Evolutionary conservation across 1,139 yeast genomes (phyloP), one percentile per base, ranked within the genome.

Genomic region (Nakaseomyces glabratus): DNA sequence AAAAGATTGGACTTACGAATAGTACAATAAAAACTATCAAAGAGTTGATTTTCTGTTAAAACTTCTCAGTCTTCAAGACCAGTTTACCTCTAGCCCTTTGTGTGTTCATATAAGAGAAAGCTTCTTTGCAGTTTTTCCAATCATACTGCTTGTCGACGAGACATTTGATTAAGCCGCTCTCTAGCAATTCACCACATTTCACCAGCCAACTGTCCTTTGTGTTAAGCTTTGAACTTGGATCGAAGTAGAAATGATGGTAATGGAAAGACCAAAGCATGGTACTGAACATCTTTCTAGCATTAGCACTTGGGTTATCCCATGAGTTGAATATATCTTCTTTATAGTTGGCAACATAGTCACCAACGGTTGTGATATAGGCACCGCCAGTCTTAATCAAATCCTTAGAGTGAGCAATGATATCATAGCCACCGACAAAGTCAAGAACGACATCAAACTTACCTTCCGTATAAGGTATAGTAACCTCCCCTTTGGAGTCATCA

Each of bases 21-120:
- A n/a, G n/a, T n/a, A n/a, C n/a, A n/a, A n/a, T n/a, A n/a, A n/a
- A n/a, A n/a, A n/a, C n/a, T n/a, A n/a, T n/a, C n/a, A n/a, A n/a
- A n/a, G n/a, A 90, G 46, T 70, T 68, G 3, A 79, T 75, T 15
- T 6, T 12, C 13, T 19, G 16, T 40, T 44, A 62, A 38, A 63
- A 63, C 33, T 49, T 52, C 38, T 64, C 69, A 15, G 61, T 59
- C 24, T 62, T 49, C 28, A 64, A 38, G 4, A 82, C 68, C 35
- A 82, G 61, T 54, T 82, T 82, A 20, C 94, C 94, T 40, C 67
- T 70, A n/a, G 76, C 73, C 38, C 64, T 68, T 31, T 75, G 73
- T 3, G 64, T 52, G 18, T 55, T 58, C 38, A 80, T 58, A 43
- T 61, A 65, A 2, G 68, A 67, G 37, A 70, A 57, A 0, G 88